Conservation (phyloP, 2,329 filamentous ascomycete genomes). For the Rasamsonia emersonii region DNA sequence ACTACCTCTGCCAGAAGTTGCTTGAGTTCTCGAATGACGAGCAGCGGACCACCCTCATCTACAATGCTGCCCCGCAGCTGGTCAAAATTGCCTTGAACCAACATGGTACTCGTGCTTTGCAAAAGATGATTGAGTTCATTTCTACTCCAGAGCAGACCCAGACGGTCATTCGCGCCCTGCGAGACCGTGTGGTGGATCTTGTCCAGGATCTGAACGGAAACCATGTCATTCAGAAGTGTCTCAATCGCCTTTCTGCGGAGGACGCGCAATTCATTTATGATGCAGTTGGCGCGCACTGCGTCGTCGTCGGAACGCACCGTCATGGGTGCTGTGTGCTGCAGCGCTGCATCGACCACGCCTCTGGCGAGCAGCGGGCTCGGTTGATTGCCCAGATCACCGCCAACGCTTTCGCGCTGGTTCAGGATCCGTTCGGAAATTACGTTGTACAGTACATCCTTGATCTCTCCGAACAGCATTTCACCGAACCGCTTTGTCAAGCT, state of each 20-base stretch:
- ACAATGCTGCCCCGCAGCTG: slow-evolving; percentile 80
- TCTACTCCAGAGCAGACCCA: slow-evolving; percentile 75
- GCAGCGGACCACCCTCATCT: slow-evolving; percentile 84
- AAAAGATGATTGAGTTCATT: slow-evolving; percentile 99
- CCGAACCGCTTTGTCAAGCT: slow-evolving; percentile 73
- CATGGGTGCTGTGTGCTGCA: slow-evolving; percentile 97
- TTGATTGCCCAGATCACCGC: slow-evolving; percentile 80
- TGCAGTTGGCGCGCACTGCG: slow-evolving; percentile 76
- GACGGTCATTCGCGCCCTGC: slow-evolving; percentile 77
- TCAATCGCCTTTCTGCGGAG: slow-evolving; percentile 78
- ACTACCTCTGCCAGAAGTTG: slow-evolving; percentile 98
- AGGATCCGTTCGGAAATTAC: slow-evolving; percentile 97
- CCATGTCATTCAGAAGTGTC: slow-evolving; percentile 97
- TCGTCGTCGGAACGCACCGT: slow-evolving; percentile 89
- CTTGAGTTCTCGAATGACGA: slow-evolving; percentile 92
- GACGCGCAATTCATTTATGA: slow-evolving; percentile 97
- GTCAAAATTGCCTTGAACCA: slow-evolving; percentile 93
- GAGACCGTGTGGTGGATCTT: slow-evolving; percentile 77
- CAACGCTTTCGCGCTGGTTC: slow-evolving; percentile 80
- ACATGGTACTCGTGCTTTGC: slow-evolving; percentile 88
- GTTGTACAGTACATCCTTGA: slow-evolving; percentile 98
- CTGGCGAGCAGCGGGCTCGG: slow-evolving; percentile 77
- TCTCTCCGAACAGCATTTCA: slow-evolving; percentile 78
- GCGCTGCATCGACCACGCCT: slow-evolving; percentile 95
- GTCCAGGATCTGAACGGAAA: slow-evolving; percentile 98